Evolutionary conservation across 768 basidiomycete species (phyloP), one percentile per base, ranked within the genome.

Genomic region (Amylocystis lapponica): DNA sequence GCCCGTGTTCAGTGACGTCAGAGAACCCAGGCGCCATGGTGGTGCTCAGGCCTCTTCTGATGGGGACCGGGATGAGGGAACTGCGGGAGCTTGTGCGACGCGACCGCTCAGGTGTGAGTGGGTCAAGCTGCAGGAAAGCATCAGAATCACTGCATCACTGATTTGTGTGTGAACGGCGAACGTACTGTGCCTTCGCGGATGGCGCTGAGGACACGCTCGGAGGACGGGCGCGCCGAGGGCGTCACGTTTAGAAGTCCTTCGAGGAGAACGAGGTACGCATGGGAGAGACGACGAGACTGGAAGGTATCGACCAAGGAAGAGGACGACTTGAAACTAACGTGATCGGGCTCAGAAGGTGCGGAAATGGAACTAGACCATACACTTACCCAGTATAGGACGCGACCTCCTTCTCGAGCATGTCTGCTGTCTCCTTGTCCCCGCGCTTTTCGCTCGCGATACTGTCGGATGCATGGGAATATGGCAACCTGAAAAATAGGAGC

Each of bases 401-500:
- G 9, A 96, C 85, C 56, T 93, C 89, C 37, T 68, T 69, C 53
- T 89, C 83, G 27, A 97, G 65, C 34, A 65, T 66, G 30, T 79
- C 74, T 67, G 87, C 72, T 53, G 86, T 85, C 12, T 83, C 81
- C 1, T 50, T 63, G 2, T 66, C 71, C 36, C 71, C 68, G 20
- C 43, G 17, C n/a, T n/a, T n/a, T n/a, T n/a, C n/a, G n/a, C n/a
- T n/a, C 9, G 0, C 74, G 42, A 77, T 79, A 1, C 76, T 78
- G 30, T 74, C 74, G 1, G 80, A 68, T 1, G 85, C 81, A 50
- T 89, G 81, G 14, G 71, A 74, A 56, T 92, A 97, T 0, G 95
- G 94, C 16, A 95, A 64, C 26, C 79, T 78, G 66, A 97, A 92
- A 67, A 96, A 98, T 1, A 95, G 66, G 48, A 98, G 73, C 55